phyloP scores from a whole-genome alignment of 1,284 basidiomycete genomes.

The Fomitopsis palustris region DNA sequence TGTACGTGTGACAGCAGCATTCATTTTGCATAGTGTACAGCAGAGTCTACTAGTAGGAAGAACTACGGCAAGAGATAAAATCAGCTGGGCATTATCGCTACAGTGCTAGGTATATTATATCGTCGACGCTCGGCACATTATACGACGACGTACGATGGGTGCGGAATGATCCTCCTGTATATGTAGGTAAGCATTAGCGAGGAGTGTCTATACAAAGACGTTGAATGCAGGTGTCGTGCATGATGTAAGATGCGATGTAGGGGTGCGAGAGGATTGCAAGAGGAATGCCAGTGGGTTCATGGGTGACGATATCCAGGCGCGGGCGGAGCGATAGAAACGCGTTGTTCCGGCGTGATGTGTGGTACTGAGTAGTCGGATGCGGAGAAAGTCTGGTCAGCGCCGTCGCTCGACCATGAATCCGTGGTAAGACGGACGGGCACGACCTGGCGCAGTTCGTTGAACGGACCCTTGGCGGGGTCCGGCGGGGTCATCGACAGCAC shows the following conservation, averaged over 20 bases:
- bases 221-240: neutral
- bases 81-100: neutral
- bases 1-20: no score
- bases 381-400: conserved; percentile 14
- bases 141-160: neutral
- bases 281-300: neutral
- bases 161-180: neutral
- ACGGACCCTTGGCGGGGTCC: conserved; percentile 50
- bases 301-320: neutral
- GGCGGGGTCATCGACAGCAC: conserved; percentile 56
- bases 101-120: neutral
- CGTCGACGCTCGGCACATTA: neutral
- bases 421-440: conserved; percentile 67
- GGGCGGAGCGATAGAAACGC: neutral
- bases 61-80: neutral
- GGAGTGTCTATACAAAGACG: neutral
- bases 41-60: neutral
- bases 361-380: conserved; percentile 23
- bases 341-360: conserved; percentile 15
- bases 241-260: neutral
- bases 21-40: neutral
- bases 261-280: neutral
- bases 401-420: conserved; percentile 51
- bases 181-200: neutral
- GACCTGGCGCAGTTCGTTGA: conserved; percentile 53